Base-by-base conservation (phyloP, 495 filamentous ascomycete species). In the Xylaria scruposa region DNA sequence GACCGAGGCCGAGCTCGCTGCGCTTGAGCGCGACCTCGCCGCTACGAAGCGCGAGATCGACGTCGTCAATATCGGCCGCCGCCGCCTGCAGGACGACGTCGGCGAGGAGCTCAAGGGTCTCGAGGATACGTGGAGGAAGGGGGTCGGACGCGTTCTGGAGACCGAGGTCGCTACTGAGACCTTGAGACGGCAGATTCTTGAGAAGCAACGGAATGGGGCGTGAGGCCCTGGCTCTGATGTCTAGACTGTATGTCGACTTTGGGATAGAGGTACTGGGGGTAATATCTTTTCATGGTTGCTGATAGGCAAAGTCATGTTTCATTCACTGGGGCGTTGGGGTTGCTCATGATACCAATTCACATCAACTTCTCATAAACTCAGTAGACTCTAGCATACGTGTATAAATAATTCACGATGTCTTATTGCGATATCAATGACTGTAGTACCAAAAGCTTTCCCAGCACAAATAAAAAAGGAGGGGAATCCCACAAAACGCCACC, bases 11-110 rank as follows among this genome's bases (percentile, higher is more conserved):
- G 86, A 93, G 36, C 83, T 98, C 63, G 84, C 87, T 19, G 81
- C 76, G 4, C 72, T 97, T n/a, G 95, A 98, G 85, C 86, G 85
- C 72, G 94, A 97, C 72, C 83, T 99, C 73, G 91, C 88, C 21
- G 87, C 83, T 38, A 81, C 83, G 31, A 90, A 89, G 82, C 82
- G 84, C 68, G 86, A 90, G 76, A 85, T 91, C 67, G 93, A 96
- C 80, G 77, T 86, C 29, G 83, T 94, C 3, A 94, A 93, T 72
- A 86, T 91, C 76, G 85, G 88, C 78, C 85, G 96, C 53, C 91
- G 91, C 77, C 81, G 85, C 13, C 85, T 84, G 56, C 95, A 98
- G 85, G 89, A 92, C 64, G 86, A 83, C 62, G 90, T 87, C 3
- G 85, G 85, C 64, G 90, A 88, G 3, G 93, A 95, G 84, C 76